Base-by-base conservation (phyloP, 83 land plant genomes). In the Isoetes engelmannii region DNA sequence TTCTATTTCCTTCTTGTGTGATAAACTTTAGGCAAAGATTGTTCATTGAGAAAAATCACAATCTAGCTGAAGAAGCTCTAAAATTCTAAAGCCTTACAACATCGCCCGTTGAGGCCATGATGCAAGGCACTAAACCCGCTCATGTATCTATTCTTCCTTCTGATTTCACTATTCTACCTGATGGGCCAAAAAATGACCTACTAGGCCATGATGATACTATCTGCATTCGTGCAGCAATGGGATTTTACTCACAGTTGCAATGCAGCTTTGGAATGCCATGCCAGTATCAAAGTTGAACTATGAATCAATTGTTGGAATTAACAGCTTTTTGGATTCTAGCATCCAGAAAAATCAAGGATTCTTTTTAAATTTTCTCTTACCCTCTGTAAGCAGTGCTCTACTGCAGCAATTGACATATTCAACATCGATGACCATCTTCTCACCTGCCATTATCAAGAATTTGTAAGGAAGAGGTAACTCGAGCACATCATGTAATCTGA, bases 361-460 rank as follows among this genome's bases (percentile, higher is more conserved):
- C n/a, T n/a, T n/a, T n/a, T n/a, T n/a, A n/a, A n/a, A n/a, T n/a
- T n/a, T n/a, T n/a, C n/a, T n/a, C n/a, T n/a, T n/a, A n/a, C n/a
- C n/a, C n/a, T n/a, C n/a, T n/a, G n/a, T n/a, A n/a, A n/a, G n/a
- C n/a, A n/a, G n/a, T n/a, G n/a, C n/a, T n/a, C n/a, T n/a, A n/a
- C n/a, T n/a, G n/a, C n/a, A n/a, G n/a, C n/a, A n/a, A n/a, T n/a
- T n/a, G n/a, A n/a, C n/a, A n/a, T n/a, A 92, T 74, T 92, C 98
- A 64, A 92, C 98, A 80, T 92, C 89, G 62, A 92, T 90, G 15
- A 92, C 92, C 92, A 92, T 89, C 53, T 84, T 65, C 67, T 87
- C 80, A 45, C 95, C 98, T 92, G 80, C 44, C 18, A 49, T 7
- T 77, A 56, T 44, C 45, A 41, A 72, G 47, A 9, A 44, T 6